A percentile compares a stretch with the other conserved stretches of the same genome.
Conservation (phyloP, 2,329 filamentous ascomycete species). For the Lithohypha guttulata region DNA sequence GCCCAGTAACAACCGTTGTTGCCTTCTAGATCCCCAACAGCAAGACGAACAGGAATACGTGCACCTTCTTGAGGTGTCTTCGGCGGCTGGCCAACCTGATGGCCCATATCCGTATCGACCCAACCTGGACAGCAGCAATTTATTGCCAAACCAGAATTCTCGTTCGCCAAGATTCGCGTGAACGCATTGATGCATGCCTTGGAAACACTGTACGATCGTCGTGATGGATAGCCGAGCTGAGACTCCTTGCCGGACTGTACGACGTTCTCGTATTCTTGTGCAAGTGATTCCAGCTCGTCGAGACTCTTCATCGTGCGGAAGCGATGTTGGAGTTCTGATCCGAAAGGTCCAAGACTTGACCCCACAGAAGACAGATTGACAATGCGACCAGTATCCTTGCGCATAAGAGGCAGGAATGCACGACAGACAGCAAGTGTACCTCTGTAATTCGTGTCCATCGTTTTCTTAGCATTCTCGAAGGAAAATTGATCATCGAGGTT, state of each 20-base stretch:
- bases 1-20: slow-evolving; percentile 4
- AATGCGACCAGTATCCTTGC: not conserved
- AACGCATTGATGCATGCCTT: slow-evolving; percentile 5
- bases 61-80: slow-evolving; percentile 4
- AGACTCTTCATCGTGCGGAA: not conserved
- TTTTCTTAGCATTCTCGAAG: slow-evolving; percentile 1
- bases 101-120: slow-evolving; percentile 7
- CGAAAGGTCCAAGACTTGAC: not conserved
- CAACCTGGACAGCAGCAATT: slow-evolving; percentile 8
- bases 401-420: not conserved
- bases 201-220: not conserved
- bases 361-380: slow-evolving; percentile 4
- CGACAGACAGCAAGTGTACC: slow-evolving; percentile 4
- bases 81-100: slow-evolving; percentile 2
- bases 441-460: slow-evolving; percentile 4
- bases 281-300: not conserved
- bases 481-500: slow-evolving; percentile 6
- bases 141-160: slow-evolving; percentile 1
- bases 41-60: slow-evolving; percentile 4
- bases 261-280: not conserved
- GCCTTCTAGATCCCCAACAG: not conserved
- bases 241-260: not conserved
- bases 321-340: not conserved
- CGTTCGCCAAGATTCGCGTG: slow-evolving; percentile 1
- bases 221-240: not conserved